Evolutionary conservation across 495 filamentous ascomycete species (phyloP).

Genomic region (Hypoxylon lenormandii): DNA sequence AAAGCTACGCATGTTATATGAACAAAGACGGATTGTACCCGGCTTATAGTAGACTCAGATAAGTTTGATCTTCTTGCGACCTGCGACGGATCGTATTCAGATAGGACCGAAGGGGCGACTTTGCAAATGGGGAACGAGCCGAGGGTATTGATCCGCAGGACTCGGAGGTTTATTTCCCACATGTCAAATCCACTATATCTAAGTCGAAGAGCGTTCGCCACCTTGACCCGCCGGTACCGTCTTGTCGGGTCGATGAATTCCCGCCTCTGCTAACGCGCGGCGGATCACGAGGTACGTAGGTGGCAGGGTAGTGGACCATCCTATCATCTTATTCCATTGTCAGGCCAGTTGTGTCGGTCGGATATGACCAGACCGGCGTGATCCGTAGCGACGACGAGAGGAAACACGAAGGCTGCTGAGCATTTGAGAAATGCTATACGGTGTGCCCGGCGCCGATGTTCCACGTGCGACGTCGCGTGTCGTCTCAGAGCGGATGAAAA

Average conservation of each 20-base stretch:
- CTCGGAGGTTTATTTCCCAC: constrained; percentile 14
- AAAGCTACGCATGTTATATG: constrained; percentile 3
- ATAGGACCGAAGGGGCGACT: constrained; percentile 32
- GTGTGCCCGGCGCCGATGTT: constrained; percentile 29
- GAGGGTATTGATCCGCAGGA: constrained; percentile 18
- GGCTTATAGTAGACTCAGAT: constrained; percentile 12
- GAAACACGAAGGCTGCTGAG: constrained; percentile 6
- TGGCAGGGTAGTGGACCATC: too few species aligned
- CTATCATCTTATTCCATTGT: background rate
- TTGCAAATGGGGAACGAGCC: constrained; percentile 2
- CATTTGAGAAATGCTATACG: constrained; percentile 15
- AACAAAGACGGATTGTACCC: constrained; percentile 3
- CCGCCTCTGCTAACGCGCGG: background rate
- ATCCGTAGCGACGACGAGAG: constrained; percentile 12
- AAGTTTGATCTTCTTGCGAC: constrained; percentile 9
- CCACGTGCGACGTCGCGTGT: constrained; percentile 32
- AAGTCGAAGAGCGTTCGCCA: constrained; percentile 7
- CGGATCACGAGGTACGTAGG: background rate
- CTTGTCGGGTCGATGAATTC: constrained; percentile 16
- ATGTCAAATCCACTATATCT: constrained; percentile 3
- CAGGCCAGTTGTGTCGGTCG: background rate
- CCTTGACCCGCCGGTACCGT: constrained; percentile 22
- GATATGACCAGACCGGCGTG: constrained; percentile 12
- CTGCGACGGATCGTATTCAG: constrained; percentile 13
- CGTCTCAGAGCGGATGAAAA: constrained; percentile 24